These are phyloP conservation scores for Lichtheimia hyalospora DNA, from an alignment of 371 early-diverging fungal species.

Conservation along the genomic window DNA sequence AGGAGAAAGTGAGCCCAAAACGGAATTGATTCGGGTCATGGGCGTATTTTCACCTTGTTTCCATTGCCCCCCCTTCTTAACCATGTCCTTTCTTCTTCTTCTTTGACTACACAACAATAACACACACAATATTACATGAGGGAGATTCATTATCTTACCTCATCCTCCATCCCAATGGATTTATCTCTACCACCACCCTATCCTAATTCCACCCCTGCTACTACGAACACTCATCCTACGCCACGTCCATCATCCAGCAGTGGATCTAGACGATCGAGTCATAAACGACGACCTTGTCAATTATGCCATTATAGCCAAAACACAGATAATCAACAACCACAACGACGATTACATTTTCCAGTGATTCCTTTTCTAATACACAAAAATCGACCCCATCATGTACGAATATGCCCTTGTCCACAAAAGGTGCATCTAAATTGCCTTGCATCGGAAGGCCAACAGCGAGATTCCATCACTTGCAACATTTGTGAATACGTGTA, in stretches of 20 bases:
- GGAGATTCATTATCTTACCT: conserved; percentile 1
- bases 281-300: conserved; percentile 12
- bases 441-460: conserved; percentile 7
- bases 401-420: conserved; percentile 16
- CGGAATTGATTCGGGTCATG: too few species aligned
- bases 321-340: background rate
- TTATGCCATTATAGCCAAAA: conserved; percentile 6
- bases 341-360: background rate
- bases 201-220: background rate
- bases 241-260: background rate
- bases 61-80: background rate
- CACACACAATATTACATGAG: too few species aligned
- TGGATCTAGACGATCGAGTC: conserved; percentile 2
- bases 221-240: background rate
- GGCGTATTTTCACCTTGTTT: background rate
- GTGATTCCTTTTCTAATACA: conserved; percentile 16
- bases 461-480: conserved; percentile 12
- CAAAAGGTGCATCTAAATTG: conserved; percentile 29
- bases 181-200: conserved; percentile 17
- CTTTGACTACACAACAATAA: background rate
- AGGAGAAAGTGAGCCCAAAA: too few species aligned
- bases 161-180: conserved; percentile 1
- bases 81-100: background rate
- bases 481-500: conserved; percentile 26
- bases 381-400: conserved; percentile 8